Conservation (phyloP, 371 early-diverging fungal genomes). For the Mortierella sp. region DNA sequence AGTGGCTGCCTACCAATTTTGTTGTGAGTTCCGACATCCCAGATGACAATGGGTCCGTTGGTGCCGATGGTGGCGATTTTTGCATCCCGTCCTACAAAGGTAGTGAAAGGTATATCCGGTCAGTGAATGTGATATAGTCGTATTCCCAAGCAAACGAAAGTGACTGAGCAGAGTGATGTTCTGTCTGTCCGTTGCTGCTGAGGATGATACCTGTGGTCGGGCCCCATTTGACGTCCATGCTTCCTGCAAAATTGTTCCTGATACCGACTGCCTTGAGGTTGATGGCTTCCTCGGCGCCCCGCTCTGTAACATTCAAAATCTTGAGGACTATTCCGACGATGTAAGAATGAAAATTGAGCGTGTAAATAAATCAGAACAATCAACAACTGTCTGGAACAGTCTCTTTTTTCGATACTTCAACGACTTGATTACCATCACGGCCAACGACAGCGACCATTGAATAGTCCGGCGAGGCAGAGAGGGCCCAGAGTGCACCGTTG, state of each 20-base stretch:
- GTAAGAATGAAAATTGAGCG: background rate
- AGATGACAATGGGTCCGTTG: conserved; percentile 76
- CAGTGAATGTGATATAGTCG: background rate
- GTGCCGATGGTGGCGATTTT: conserved; percentile 85
- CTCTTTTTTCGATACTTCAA: too few species aligned
- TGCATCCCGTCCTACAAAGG: conserved; percentile 54
- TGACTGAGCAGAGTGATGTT: background rate
- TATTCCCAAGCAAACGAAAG: background rate
- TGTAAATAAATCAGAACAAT: background rate
- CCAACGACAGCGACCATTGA: conserved; percentile 80
- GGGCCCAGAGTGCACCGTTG: conserved; percentile 73
- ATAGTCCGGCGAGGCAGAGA: conserved; percentile 74
- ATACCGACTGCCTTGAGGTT: conserved; percentile 81
- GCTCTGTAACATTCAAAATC: conserved; percentile 69
- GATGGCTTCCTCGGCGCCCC: conserved; percentile 70
- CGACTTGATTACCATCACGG: conserved; percentile 79
- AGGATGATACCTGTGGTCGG: conserved; percentile 24
- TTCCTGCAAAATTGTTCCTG: conserved; percentile 72
- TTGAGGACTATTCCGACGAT: conserved; percentile 68
- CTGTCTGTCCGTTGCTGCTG: background rate
- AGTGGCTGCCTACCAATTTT: conserved; percentile 58
- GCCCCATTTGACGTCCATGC: conserved; percentile 91
- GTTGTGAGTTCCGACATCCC: conserved; percentile 59
- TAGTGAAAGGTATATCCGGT: background rate
- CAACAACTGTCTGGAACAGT: too few species aligned